Evolutionary conservation across 2,329 filamentous ascomycete species (phyloP), one percentile per base, ranked within the genome.

Genomic region (Sclerotinia trifoliorum): DNA sequence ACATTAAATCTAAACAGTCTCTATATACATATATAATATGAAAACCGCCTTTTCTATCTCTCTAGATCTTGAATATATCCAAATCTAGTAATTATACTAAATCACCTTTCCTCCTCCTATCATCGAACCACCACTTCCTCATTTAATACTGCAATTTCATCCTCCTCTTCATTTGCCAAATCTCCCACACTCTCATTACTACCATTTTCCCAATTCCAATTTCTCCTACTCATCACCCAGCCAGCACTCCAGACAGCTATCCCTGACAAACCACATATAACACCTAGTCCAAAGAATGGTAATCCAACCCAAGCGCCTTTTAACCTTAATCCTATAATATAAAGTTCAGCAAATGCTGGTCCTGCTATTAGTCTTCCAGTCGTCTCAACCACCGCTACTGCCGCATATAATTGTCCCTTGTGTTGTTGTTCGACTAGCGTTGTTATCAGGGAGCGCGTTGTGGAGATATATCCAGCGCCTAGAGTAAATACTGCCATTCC

Each of bases 281-380:
- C 2, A 35, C 29, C 24, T 32, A 65, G 4, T 39, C 49, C 62
- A 24, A 70, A 71, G 68, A 72, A 77, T 24, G 76, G 76, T 17
- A 77, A 56, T 21, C 72, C 74, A 26, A 73, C 66, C 75, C 75
- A 77, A 8, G 54, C 67, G 1, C 73, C 71, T 67, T 71, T 72
- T 67, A 57, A 69, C 49, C 70, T 70, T 61, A 77, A 48, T 1
- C 75, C 75, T 5, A 70, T 17, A 2, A 72, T 71, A 64, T 73
- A 77, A 5, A 76, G 55, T 8, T 35, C 51, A 13, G 73, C 74
- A 15, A 77, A 46, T 3, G 49, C 60, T 3, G 75, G 76, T 2
- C 73, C 71, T 8, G 73, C 72, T 39, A 68, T 46, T 13, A 77
- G 52, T 13, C 67, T 58, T 21, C 73, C 73, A 11, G 69, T 44